These are phyloP conservation scores for Suillus fuscotomentosus DNA, from an alignment of 768 basidiomycete species.

Conservation along the genomic window DNA sequence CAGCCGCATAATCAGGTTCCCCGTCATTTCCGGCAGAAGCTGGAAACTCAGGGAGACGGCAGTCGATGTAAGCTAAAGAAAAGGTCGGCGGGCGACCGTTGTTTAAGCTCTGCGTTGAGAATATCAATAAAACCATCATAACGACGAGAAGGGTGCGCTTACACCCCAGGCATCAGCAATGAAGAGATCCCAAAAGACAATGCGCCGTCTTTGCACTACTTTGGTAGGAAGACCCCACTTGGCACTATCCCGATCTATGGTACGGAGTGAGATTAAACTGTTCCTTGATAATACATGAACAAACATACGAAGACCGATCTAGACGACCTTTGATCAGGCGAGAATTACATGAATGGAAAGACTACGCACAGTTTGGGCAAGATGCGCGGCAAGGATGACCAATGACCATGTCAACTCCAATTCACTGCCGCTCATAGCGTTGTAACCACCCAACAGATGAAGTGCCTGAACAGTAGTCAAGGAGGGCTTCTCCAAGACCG, in stretches of 20 bases:
- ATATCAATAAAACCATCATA: conserved; percentile 11
- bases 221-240: conserved; percentile 62
- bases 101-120: conserved; percentile 51
- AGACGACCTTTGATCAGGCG: conserved; percentile 15
- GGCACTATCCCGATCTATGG: conserved; percentile 58
- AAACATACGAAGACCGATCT: conserved; percentile 71
- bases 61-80: conserved; percentile 65
- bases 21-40: conserved; percentile 5
- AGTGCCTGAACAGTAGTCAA: conserved; percentile 69
- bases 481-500: conserved; percentile 70
- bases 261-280: conserved; percentile 12
- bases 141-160: conserved; percentile 12
- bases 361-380: conserved; percentile 58
- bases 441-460: conserved; percentile 68
- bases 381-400: conserved; percentile 61
- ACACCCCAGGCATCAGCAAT: conserved; percentile 71
- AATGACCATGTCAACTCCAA: conserved; percentile 72
- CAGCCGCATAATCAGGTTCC: not conserved
- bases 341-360: conserved; percentile 6
- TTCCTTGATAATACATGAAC: conserved; percentile 9
- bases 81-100: conserved; percentile 73
- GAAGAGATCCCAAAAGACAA: conserved; percentile 79
- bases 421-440: conserved; percentile 67
- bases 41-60: conserved; percentile 48
- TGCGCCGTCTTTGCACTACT: conserved; percentile 62